Base-by-base conservation (phyloP, 2,329 filamentous ascomycete species). In the Alternaria brassicicola region DNA sequence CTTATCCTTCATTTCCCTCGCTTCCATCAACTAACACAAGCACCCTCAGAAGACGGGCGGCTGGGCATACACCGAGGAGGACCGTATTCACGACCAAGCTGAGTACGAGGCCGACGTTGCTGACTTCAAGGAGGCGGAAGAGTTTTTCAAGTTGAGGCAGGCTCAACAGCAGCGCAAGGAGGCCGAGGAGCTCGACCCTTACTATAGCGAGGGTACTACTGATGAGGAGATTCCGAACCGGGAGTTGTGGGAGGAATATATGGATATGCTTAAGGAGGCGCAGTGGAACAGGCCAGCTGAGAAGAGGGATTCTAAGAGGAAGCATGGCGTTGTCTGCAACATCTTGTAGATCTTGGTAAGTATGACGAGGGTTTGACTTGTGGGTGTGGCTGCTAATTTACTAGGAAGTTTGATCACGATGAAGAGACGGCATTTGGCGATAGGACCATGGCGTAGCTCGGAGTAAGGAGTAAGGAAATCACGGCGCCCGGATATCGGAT, bases 161-260 rank as follows among this genome's bases (percentile, higher is more conserved):
- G 31, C 31, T 33, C 13, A 8, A 7, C 17, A 7, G n/a, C 6
- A 36, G 33, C 30, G 15, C 12, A 7, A 31, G 30, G 30, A 33
- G 13, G 17, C 35, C 8, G 35, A 36, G 4, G 35, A 36, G 7
- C 8, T 19, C 17, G 8, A 19, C 8, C 15, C 6, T 35, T 17
- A 17, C 15, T n/a, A 35, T 15, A 35, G 15, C 33, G 15, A 17
- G 6, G 33, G 15, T n/a, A 35, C 6, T 7, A 8, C 2, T 15
- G 15, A 35, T 8, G 7, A 35, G 15, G 6, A 35, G 6, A 6
- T 0, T 9, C 15, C 2, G 25, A 17, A n/a, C 0, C 0, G 7
- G n/a, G 33, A 17, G 33, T 2, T 12, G 30, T 33, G 30, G 30
- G 15, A 15, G 12, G 30, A 33, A 6, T 15, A 33, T 35, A 3